Conservation (phyloP, 306 rosid genomes). For the Luffa aegyptiaca region DNA sequence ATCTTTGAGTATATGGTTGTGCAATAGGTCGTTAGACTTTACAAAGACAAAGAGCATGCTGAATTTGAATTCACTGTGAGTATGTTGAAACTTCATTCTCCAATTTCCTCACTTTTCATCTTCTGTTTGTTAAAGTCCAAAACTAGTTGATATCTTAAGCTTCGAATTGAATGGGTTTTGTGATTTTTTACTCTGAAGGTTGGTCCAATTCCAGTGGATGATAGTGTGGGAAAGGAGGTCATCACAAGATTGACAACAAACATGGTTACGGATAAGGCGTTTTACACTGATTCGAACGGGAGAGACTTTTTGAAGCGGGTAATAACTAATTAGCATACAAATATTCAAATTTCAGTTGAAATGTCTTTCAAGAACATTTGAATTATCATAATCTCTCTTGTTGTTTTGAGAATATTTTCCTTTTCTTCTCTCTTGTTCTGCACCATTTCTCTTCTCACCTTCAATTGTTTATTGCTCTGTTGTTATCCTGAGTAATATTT, state of each 20-base stretch:
- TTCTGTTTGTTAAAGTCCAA: background rate
- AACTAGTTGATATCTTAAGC: background rate
- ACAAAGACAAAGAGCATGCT: conserved; percentile 77
- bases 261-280: conserved; percentile 67
- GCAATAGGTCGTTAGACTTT: conserved; percentile 61
- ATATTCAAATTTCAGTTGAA: background rate
- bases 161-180: conserved; percentile 15
- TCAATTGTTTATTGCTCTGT: background rate
- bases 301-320: conserved; percentile 88
- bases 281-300: conserved; percentile 82
- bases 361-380: background rate
- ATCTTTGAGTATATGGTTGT: conserved; percentile 8
- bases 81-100: background rate
- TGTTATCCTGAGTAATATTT: conserved; percentile 12
- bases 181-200: conserved; percentile 39
- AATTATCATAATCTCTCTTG: background rate
- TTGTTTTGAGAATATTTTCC: background rate
- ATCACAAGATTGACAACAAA: conserved; percentile 60
- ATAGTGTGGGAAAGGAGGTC: conserved; percentile 76
- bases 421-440: background rate
- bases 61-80: conserved; percentile 89
- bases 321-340: background rate
- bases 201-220: conserved; percentile 83
- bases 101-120: background rate
- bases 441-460: background rate